Percentiles rank a stretch among this genome's conserved stretches.
Conservation (phyloP, 305 asterid species). For the Ilex paraguariensis region DNA sequence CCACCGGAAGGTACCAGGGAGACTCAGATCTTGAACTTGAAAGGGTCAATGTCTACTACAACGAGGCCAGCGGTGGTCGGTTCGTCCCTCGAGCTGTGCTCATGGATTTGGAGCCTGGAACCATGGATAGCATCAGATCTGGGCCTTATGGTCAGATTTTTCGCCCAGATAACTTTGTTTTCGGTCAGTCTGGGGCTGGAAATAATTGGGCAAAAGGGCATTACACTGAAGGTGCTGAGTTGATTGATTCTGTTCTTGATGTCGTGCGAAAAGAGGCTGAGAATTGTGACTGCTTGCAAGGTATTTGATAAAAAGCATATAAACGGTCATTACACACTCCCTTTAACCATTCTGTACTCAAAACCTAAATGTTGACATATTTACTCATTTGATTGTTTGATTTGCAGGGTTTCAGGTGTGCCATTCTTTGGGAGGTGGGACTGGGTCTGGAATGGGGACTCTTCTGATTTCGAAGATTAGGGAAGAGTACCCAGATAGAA, state of each 20-base stretch:
- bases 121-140: slow-evolving; percentile 17
- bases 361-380: too few relatives aligned
- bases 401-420: slow-evolving; percentile 15
- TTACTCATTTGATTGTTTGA: background rate
- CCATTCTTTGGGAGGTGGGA: slow-evolving; percentile 19
- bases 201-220: slow-evolving; percentile 10
- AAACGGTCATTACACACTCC: too few relatives aligned
- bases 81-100: slow-evolving; percentile 18
- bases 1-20: slow-evolving; percentile 12
- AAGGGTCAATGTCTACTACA: slow-evolving; percentile 17
- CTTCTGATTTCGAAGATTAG: slow-evolving; percentile 1
- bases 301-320: background rate
- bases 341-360: too few relatives aligned
- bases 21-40: slow-evolving; percentile 17
- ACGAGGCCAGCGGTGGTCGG: slow-evolving; percentile 14
- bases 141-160: background rate
- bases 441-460: slow-evolving; percentile 20
- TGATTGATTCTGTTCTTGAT: slow-evolving; percentile 16
- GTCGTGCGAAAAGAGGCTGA: slow-evolving; percentile 19
- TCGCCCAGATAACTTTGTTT: too few relatives aligned
- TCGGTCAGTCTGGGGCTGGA: too few relatives aligned
- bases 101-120: slow-evolving; percentile 17
- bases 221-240: slow-evolving; percentile 16
- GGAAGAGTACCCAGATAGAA: too few relatives aligned
- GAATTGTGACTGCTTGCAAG: slow-evolving; percentile 18